A percentile compares a stretch with the other conserved stretches of the same genome.
Evolutionary conservation across 73 alveolate genomes (phyloP).

Genomic region (Strombidium stylifer): DNA sequence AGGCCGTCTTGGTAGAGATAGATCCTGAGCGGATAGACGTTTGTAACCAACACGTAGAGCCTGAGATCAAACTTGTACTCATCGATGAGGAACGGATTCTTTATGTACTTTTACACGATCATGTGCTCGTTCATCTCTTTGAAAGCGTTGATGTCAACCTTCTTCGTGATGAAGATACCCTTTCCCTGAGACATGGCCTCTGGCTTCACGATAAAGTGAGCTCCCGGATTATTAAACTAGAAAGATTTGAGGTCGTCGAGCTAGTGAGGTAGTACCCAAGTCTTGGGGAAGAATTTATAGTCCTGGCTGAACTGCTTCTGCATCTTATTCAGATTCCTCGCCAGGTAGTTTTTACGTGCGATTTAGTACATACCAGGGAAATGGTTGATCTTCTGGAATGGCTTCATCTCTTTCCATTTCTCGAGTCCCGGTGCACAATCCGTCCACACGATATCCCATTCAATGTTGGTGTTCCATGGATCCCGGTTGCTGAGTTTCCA

Average conservation of each 20-base stretch:
- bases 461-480: slow-evolving; percentile 35
- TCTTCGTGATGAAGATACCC: slow-evolving; percentile 37
- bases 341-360: slow-evolving; percentile 75
- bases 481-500: slow-evolving; percentile 18
- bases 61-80: slow-evolving; percentile 88
- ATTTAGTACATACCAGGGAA: slow-evolving; percentile 81
- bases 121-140: slow-evolving; percentile 73
- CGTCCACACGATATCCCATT: slow-evolving; percentile 72
- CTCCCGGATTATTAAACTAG: not conserved
- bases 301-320: slow-evolving; percentile 75
- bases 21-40: slow-evolving; percentile 89
- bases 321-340: slow-evolving; percentile 76
- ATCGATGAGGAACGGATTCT: slow-evolving; percentile 90
- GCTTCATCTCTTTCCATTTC: slow-evolving; percentile 20
- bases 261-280: slow-evolving; percentile 83
- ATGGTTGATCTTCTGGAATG: slow-evolving; percentile 72
- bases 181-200: slow-evolving; percentile 49
- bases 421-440: slow-evolving; percentile 64
- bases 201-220: slow-evolving; percentile 38
- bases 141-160: slow-evolving; percentile 37
- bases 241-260: slow-evolving; percentile 42
- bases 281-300: slow-evolving; percentile 83
- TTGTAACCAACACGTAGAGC: slow-evolving; percentile 88
- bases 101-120: slow-evolving; percentile 79
- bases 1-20: slow-evolving; percentile 91